phyloP scores from a whole-genome alignment of 164 flowering plant genomes.

The Umbilicus rupestris region DNA sequence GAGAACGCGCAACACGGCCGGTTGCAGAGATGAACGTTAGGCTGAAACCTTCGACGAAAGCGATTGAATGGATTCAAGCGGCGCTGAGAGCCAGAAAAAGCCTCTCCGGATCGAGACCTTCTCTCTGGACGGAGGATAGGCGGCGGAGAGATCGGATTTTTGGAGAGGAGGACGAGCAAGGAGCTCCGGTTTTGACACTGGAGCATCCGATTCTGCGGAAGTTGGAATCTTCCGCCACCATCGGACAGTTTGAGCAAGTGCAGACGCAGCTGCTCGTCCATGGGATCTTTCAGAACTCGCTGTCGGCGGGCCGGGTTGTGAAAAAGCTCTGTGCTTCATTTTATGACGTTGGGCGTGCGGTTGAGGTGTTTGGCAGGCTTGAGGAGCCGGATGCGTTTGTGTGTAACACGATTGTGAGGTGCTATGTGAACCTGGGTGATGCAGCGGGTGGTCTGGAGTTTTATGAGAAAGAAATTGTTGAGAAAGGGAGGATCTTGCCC shows the following conservation, averaged over 20 bases:
- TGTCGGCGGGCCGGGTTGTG: conserved; percentile 31
- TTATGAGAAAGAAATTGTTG: conserved; percentile 31
- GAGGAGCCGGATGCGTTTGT: conserved; percentile 53
- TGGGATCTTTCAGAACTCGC: conserved; percentile 43
- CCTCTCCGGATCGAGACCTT: not conserved
- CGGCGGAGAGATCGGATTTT: not conserved
- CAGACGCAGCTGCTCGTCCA: conserved; percentile 42
- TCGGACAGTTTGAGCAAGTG: conserved; percentile 32
- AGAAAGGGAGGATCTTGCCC: conserved; percentile 18
- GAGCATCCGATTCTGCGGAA: conserved; percentile 38
- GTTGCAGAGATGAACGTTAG: not conserved
- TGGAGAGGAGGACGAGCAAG: conserved; percentile 7
- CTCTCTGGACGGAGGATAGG: not conserved
- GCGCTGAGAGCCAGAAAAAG: not conserved
- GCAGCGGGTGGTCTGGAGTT: conserved; percentile 30
- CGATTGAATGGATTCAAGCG: not conserved
- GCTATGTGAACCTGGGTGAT: conserved; percentile 26
- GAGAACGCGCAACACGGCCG: no score
- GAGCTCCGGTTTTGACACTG: conserved; percentile 14
- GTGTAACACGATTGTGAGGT: conserved; percentile 48
- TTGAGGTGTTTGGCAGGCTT: conserved; percentile 24
- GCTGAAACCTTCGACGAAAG: not conserved
- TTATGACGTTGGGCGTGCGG: conserved; percentile 20
- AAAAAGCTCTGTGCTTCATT: conserved; percentile 42
- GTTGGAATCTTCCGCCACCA: conserved; percentile 29